Conservation (phyloP, 495 filamentous ascomycete species). For the Lophiostoma macrostomum region DNA sequence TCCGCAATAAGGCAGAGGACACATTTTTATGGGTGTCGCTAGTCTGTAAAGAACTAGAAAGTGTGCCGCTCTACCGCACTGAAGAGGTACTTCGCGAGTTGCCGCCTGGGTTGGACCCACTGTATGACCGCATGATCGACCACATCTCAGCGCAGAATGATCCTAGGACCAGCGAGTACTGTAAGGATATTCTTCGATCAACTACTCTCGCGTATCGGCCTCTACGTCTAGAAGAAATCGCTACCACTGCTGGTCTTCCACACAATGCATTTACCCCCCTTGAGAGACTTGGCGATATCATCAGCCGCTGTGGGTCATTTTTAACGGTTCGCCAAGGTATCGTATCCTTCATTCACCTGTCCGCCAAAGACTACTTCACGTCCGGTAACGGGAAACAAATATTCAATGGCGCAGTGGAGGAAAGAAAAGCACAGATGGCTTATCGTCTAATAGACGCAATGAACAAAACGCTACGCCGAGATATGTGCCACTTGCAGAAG, state of each 20-base stretch:
- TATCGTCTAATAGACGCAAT: constrained; percentile 6
- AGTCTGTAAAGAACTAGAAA: constrained; percentile 34
- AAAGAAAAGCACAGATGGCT: constrained; percentile 12
- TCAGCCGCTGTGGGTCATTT: constrained; percentile 21
- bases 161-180: constrained; percentile 22
- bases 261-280: constrained; percentile 3
- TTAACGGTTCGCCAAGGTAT: constrained; percentile 3
- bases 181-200: constrained; percentile 16
- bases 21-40: constrained; percentile 18
- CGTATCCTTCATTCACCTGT: constrained; percentile 17
- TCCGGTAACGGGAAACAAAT: constrained; percentile 12
- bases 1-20: constrained; percentile 14
- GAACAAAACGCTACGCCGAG: constrained; percentile 25
- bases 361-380: constrained; percentile 20
- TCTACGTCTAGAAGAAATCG: constrained; percentile 12
- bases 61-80: not conserved
- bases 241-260: constrained; percentile 6
- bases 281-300: constrained; percentile 1
- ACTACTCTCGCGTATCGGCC: constrained; percentile 9
- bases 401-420: constrained; percentile 15
- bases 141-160: constrained; percentile 34
- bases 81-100: constrained; percentile 15
- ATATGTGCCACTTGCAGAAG: constrained; percentile 33
- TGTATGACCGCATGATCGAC: constrained; percentile 40
- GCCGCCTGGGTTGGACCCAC: constrained; percentile 35